phyloP scores from a whole-genome alignment of 179 eudicot species.

The Camellia oleifera region DNA sequence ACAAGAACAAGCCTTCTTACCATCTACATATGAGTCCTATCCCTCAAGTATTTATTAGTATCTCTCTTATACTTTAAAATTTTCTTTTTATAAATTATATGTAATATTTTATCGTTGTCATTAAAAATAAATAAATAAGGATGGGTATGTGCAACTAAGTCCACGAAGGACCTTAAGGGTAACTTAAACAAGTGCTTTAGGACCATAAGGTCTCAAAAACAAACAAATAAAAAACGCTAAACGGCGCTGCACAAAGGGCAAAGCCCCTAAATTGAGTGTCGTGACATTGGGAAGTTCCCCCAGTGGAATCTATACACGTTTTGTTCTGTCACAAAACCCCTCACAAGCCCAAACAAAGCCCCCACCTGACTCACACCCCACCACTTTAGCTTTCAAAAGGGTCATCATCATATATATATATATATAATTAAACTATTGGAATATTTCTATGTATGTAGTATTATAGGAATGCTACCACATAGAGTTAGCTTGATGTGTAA shows the following conservation, averaged over 20 bases:
- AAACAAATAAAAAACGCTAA: slow-evolving; percentile 22
- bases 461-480: no score
- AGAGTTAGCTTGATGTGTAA: no score
- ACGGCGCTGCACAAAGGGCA: slow-evolving; percentile 22
- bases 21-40: no score
- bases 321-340: slow-evolving; percentile 7
- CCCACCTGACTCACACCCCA: background rate
- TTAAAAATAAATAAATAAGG: background rate
- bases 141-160: background rate
- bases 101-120: background rate
- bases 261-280: slow-evolving; percentile 31
- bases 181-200: background rate
- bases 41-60: no score
- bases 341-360: background rate
- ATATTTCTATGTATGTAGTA: no score
- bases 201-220: slow-evolving; percentile 10
- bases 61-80: no score
- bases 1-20: no score
- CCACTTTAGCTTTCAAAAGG: background rate
- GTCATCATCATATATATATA: background rate
- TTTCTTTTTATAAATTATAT: no score
- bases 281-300: slow-evolving; percentile 25
- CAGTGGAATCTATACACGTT: slow-evolving; percentile 24
- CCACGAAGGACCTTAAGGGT: background rate
- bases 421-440: no score